phyloP scores from a whole-genome alignment of 1,284 basidiomycete species.

The Ceratobasidium papillatum region DNA sequence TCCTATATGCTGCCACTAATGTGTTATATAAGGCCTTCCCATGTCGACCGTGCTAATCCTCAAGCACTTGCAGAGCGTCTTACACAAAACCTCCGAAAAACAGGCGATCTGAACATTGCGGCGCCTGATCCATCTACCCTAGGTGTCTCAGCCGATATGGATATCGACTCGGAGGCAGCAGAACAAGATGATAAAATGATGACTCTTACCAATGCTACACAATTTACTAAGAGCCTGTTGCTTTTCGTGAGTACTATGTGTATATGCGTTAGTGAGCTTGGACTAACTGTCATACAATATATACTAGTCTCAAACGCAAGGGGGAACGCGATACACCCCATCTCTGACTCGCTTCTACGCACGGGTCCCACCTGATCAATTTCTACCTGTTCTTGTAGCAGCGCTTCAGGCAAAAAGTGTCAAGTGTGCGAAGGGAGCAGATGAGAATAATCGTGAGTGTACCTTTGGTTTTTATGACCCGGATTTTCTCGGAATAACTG shows the following conservation, averaged over 20 bases:
- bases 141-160: conserved; percentile 20
- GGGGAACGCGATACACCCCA: conserved; percentile 44
- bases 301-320: conserved; percentile 44
- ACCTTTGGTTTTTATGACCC: background rate
- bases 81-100: conserved; percentile 33
- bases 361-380: conserved; percentile 3
- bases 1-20: background rate
- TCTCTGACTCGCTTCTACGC: conserved; percentile 45
- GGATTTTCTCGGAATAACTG: background rate
- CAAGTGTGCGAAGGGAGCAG: conserved; percentile 39
- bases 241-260: conserved; percentile 42
- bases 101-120: conserved; percentile 42
- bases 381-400: conserved; percentile 31
- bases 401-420: conserved; percentile 35
- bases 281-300: background rate
- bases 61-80: conserved; percentile 43
- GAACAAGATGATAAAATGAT: conserved; percentile 43
- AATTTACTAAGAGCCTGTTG: conserved; percentile 43
- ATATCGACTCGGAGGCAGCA: conserved; percentile 14
- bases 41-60: conserved; percentile 41
- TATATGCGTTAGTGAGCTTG: background rate
- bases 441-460: conserved; percentile 21
- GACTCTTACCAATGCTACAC: conserved; percentile 42
- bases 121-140: conserved; percentile 36
- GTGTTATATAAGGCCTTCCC: conserved; percentile 35